These are phyloP conservation scores for Pneumocystis murina DNA, from an alignment of 1,139 yeast species.

Conservation along the genomic window DNA sequence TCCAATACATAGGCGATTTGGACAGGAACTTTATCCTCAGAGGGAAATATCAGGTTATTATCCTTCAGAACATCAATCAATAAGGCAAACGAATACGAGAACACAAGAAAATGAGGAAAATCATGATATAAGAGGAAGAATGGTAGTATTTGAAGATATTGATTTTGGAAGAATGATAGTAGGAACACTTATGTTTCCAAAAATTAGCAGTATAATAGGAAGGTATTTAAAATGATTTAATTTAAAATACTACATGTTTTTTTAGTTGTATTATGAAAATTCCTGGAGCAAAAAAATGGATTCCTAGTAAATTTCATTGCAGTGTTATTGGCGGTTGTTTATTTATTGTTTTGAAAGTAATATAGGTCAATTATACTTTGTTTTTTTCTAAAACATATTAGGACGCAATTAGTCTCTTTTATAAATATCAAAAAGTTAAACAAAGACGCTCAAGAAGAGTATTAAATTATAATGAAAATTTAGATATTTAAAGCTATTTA, in stretches of 20 bases:
- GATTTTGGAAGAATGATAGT: slow-evolving; percentile 7
- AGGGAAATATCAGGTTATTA: neutral
- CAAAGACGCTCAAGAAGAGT: neutral
- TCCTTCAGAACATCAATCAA: neutral
- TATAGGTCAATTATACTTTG: neutral
- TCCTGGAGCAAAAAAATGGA: neutral
- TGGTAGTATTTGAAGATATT: slow-evolving; percentile 8
- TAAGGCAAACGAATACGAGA: neutral
- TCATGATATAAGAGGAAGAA: slow-evolving; percentile 6
- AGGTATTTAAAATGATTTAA: neutral
- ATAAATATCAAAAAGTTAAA: neutral
- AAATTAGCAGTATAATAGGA: slow-evolving; percentile 2
- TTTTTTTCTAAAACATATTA: neutral
- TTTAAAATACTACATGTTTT: neutral
- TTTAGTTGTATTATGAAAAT: neutral
- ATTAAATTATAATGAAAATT: neutral
- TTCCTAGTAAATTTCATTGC: neutral
- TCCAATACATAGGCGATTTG: slow-evolving; percentile 5
- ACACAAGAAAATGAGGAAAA: slow-evolving; percentile 2
- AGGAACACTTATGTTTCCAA: slow-evolving; percentile 8
- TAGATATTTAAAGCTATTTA: neutral
- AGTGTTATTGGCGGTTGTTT: neutral
- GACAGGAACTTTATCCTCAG: neutral
- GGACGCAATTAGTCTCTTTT: neutral
- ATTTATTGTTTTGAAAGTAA: neutral